Evolutionary conservation across 2,329 filamentous ascomycete species (phyloP).

Genomic region (Ascomycota sp.): DNA sequence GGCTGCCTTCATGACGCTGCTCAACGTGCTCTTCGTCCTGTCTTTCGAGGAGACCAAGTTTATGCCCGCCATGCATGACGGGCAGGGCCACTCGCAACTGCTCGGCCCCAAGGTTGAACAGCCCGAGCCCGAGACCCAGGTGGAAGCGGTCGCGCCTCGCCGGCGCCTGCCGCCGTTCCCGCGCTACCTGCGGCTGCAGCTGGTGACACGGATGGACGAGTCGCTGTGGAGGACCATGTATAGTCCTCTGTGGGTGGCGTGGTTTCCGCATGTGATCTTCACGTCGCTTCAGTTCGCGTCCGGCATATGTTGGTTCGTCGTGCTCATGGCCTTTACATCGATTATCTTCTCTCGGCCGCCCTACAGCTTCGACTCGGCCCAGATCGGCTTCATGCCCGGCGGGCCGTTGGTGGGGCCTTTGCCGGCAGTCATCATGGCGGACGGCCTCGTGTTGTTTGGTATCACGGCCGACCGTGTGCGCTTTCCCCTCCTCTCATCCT

Average conservation of each 20-base stretch:
- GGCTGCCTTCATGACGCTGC: not conserved
- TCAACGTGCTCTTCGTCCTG: constrained; percentile 3
- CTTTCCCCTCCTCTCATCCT: not conserved
- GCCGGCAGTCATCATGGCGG: constrained; percentile 13
- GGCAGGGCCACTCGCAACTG: not conserved
- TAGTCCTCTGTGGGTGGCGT: constrained; percentile 5
- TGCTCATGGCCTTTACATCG: constrained; percentile 11
- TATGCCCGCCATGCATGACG: constrained; percentile 5
- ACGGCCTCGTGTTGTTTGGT: constrained; percentile 19
- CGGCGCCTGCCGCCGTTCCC: not conserved
- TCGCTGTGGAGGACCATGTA: constrained; percentile 5
- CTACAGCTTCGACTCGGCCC: constrained; percentile 8
- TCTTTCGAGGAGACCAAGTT: constrained; percentile 10
- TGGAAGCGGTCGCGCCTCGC: not conserved
- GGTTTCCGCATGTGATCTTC: constrained; percentile 19
- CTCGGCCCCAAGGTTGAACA: not conserved
- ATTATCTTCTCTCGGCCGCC: constrained; percentile 15
- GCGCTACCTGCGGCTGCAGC: constrained; percentile 1
- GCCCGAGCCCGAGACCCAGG: not conserved
- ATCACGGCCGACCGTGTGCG: constrained; percentile 14
- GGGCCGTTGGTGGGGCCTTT: constrained; percentile 16
- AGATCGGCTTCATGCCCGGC: constrained; percentile 10
- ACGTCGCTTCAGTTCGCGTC: constrained; percentile 18
- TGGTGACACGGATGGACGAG: constrained; percentile 5
- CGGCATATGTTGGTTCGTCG: constrained; percentile 14